Conservation (phyloP, 208 protist genomes). For the Crithidia thermophila region DNA sequence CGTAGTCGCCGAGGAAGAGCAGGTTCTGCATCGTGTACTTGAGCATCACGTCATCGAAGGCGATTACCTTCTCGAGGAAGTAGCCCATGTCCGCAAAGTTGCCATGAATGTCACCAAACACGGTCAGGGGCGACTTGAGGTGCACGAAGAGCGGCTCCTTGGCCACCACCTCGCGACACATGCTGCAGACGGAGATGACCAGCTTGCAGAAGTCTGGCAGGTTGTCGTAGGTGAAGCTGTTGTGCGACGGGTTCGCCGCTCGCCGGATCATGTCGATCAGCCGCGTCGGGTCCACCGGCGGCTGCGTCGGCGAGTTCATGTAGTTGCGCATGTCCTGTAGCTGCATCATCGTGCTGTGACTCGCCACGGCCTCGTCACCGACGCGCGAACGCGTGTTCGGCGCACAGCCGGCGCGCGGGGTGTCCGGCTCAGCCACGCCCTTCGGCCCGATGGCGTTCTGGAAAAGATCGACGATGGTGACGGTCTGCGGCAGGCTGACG, state of each 20-base stretch:
- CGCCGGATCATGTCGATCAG: constrained; percentile 88
- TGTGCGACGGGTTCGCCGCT: constrained; percentile 71
- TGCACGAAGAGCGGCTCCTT: constrained; percentile 90
- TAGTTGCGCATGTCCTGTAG: constrained; percentile 90
- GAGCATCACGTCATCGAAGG: constrained; percentile 90
- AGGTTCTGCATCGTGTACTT: constrained; percentile 93
- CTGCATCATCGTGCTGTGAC: constrained; percentile 90
- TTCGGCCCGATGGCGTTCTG: constrained; percentile 83
- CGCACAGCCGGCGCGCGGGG: constrained; percentile 69
- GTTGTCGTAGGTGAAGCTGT: constrained; percentile 85
- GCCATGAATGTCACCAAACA: constrained; percentile 95
- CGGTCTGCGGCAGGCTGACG: constrained; percentile 77
- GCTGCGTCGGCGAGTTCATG: constrained; percentile 87
- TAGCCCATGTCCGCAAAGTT: constrained; percentile 94
- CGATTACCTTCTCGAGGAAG: constrained; percentile 89
- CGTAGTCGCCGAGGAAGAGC: constrained; percentile 98
- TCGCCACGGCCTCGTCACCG: constrained; percentile 87
- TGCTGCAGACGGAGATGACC: constrained; percentile 83
- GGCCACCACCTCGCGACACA: constrained; percentile 83
- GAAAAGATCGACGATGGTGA: constrained; percentile 88
- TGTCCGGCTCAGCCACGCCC: constrained; percentile 86
- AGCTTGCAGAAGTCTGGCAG: constrained; percentile 86
- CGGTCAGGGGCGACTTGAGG: constrained; percentile 87
- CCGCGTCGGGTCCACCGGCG: constrained; percentile 76
- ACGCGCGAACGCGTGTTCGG: constrained; percentile 43